phyloP scores from a whole-genome alignment of 2,329 filamentous ascomycete genomes.

The Venturia carpophila region DNA sequence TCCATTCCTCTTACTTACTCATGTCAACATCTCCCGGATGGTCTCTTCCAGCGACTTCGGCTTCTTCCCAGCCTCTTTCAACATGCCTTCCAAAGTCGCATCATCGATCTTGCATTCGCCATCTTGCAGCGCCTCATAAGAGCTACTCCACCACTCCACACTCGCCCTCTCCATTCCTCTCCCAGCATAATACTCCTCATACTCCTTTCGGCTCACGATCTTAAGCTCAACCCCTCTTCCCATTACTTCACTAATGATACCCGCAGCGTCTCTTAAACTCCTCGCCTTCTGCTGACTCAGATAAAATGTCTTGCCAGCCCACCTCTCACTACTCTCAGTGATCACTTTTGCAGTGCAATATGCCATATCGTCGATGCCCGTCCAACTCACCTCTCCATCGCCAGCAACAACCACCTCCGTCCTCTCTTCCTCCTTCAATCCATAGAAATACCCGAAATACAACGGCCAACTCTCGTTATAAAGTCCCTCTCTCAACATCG shows the following conservation, averaged over 20 bases:
- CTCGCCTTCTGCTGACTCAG: constrained; percentile 27
- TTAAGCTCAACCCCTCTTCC: constrained; percentile 30
- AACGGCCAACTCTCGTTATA: constrained; percentile 43
- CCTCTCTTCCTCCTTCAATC: constrained; percentile 28
- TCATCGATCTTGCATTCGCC: constrained; percentile 39
- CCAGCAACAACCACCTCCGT: constrained; percentile 35
- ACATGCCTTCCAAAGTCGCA: constrained; percentile 32
- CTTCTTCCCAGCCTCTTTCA: constrained; percentile 29
- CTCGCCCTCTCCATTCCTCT: constrained; percentile 30
- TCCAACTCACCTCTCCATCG: constrained; percentile 38
- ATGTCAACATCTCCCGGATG: constrained; percentile 35
- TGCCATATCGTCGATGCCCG: constrained; percentile 37
- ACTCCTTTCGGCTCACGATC: constrained; percentile 32
- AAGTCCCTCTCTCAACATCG: constrained; percentile 38
- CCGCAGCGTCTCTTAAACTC: constrained; percentile 28
- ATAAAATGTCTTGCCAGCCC: constrained; percentile 33
- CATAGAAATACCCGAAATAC: constrained; percentile 39
- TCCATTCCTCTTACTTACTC: background rate
- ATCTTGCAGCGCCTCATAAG: constrained; percentile 37
- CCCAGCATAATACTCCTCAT: constrained; percentile 35
- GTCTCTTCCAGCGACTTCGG: constrained; percentile 35
- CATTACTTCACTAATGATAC: constrained; percentile 25
- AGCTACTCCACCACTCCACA: constrained; percentile 41
- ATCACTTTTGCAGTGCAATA: constrained; percentile 37
- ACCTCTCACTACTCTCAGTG: constrained; percentile 24